Evolutionary conservation across 2,329 filamentous ascomycete species (phyloP), one percentile per base, ranked within the genome.

Genomic region (Diaporthe citriasiana): DNA sequence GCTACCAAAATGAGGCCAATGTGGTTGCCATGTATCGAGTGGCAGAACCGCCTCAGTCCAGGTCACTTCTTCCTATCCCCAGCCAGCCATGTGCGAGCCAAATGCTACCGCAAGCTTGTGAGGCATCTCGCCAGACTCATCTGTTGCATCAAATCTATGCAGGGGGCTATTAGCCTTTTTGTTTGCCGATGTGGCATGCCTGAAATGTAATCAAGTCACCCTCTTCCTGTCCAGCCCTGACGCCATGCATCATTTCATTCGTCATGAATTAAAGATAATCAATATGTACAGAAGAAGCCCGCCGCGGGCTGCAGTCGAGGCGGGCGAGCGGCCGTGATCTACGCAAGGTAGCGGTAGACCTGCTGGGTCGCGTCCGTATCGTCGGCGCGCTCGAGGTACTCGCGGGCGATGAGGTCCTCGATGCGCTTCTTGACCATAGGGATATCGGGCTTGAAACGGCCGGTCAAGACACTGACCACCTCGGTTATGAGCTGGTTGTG

Each of bases 351-450:
- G 76, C 89, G 87, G 81, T 95, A 95, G 15, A 88, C 88, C 45
- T 93, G 89, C 8, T 89, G 83, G 40, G 88, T 89, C 13, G 89
- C 83, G 45, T 87, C 88, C n/a, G 86, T 88, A 13, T 91, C 91
- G 59, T 95, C 93, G 19, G 93, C 88, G 5, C 94, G 89, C 83
- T 95, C 93, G 27, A 96, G 85, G 77, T 95, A 96, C 80, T 96
- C 94, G 75, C 93, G 88, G 75, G 91, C 89, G 68, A 96, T 94
- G 66, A 96, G 85, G 76, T 92, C 92, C 81, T 95, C 94, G 74
- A 96, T 93, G n/a, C 92, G 91, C 81, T 91, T 92, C 87, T 96
- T 96, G 84, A 96, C 92, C 84, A 95, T 91, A 40, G 88, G 87
- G 47, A 95, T 88, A 73, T 95, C 93, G 0, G 94, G 94, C 79